Evolutionary conservation across 495 filamentous ascomycete species (phyloP).

Genomic region (Geoglossum glabrum): DNA sequence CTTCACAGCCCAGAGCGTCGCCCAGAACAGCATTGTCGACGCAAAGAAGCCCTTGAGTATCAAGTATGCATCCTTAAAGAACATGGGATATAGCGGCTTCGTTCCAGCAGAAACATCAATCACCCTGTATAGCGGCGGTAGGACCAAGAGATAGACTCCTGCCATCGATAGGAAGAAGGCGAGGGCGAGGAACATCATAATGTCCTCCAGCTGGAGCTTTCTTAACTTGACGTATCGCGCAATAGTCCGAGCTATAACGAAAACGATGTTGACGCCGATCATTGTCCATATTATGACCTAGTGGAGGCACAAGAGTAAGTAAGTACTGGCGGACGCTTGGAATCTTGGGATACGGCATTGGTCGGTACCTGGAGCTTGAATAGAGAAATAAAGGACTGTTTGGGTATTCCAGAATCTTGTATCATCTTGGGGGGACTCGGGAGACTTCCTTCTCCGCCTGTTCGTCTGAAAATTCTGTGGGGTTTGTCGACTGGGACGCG

Average conservation of each 20-base stretch:
- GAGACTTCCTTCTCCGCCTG: background rate
- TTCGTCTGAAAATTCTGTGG: background rate
- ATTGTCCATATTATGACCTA: constrained; percentile 8
- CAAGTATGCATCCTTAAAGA: constrained; percentile 12
- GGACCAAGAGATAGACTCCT: constrained; percentile 19
- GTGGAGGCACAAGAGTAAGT: constrained; percentile 6
- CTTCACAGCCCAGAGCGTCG: constrained; percentile 27
- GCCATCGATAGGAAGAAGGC: constrained; percentile 17
- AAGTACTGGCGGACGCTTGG: background rate
- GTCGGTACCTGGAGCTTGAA: background rate
- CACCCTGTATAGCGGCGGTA: constrained; percentile 15
- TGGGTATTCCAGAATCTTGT: background rate
- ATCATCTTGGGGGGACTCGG: background rate
- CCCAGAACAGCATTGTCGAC: constrained; percentile 24
- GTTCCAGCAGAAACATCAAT: constrained; percentile 7
- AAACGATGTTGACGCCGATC: constrained; percentile 15
- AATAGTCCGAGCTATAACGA: constrained; percentile 10
- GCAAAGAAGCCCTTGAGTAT: constrained; percentile 24
- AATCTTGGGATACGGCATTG: background rate
- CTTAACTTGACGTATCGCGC: constrained; percentile 10
- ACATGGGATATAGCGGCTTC: constrained; percentile 9
- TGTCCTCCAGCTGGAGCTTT: constrained; percentile 17
- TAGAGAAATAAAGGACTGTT: background rate
- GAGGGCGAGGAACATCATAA: constrained; percentile 15
- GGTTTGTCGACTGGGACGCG: background rate